Percentiles rank a stretch among this genome's conserved stretches.
Conservation (phyloP, 805 yeast genomes). For the Saccharomyces paradoxus region DNA sequence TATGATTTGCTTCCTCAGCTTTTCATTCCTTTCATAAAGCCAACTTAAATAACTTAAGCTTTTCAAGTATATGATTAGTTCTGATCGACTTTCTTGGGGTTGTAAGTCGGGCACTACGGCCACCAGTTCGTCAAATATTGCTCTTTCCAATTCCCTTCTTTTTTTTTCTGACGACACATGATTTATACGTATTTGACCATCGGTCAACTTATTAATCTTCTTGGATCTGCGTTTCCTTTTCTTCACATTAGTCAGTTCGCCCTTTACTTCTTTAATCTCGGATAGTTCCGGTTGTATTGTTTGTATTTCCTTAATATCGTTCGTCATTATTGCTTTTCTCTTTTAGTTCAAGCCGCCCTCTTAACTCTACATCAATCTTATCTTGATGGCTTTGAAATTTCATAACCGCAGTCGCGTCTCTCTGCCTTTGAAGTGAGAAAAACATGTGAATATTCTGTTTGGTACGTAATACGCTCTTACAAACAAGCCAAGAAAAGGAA, state of each 20-base stretch:
- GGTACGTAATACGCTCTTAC: not conserved
- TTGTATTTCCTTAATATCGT: not conserved
- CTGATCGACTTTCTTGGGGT: slow-evolving; percentile 70
- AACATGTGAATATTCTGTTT: not conserved
- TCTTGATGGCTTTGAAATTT: not conserved
- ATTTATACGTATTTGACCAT: slow-evolving; percentile 44
- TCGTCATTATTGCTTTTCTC: not conserved
- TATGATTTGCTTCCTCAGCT: slow-evolving; percentile 36
- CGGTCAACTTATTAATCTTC: slow-evolving; percentile 19
- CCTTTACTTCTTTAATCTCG: not conserved
- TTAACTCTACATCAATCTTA: not conserved
- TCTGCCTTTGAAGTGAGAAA: not conserved
- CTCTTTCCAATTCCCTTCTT: slow-evolving; percentile 75
- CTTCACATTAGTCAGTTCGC: not conserved
- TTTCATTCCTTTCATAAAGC: slow-evolving; percentile 42
- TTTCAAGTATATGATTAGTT: slow-evolving; percentile 62
- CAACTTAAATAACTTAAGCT: slow-evolving; percentile 47
- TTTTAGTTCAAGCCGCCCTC: not conserved
- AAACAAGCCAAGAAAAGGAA: not conserved
- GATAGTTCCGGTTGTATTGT: not conserved
- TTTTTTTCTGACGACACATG: slow-evolving; percentile 83
- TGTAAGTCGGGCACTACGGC: slow-evolving; percentile 65
- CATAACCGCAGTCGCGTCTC: not conserved
- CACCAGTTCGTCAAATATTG: slow-evolving; percentile 72
- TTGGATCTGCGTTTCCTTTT: slow-evolving; percentile 12